A percentile compares a stretch with the other conserved stretches of the same genome.
phyloP scores from a whole-genome alignment of 768 basidiomycete genomes.

The Megacollybia marginata region DNA sequence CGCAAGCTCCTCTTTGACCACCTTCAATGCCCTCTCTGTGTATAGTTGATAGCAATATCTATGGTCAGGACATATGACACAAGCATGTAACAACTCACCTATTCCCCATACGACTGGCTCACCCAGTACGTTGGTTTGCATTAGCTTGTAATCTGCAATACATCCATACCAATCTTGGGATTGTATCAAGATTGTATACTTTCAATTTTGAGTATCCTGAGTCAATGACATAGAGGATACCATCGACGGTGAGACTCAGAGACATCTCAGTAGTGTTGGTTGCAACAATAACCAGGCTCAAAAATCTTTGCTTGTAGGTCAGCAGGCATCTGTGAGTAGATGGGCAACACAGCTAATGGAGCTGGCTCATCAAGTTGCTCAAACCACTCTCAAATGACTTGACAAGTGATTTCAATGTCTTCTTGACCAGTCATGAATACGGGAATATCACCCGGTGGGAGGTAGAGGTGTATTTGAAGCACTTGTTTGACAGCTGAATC shows the following conservation, averaged over 20 bases:
- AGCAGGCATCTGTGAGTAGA: constrained; percentile 99
- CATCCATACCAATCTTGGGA: too few species aligned
- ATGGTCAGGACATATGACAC: constrained; percentile 5
- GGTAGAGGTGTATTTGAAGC: too few species aligned
- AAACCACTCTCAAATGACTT: constrained; percentile 87
- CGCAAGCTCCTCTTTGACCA: constrained; percentile 52
- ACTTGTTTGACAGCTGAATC: too few species aligned
- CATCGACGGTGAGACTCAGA: constrained; percentile 98
- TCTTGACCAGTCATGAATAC: constrained; percentile 99
- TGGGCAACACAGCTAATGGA: constrained; percentile 83
- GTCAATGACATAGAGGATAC: too few species aligned
- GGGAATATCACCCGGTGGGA: constrained; percentile 88
- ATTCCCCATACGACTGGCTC: constrained; percentile 92
- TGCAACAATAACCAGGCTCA: constrained; percentile 90
- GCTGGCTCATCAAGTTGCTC: constrained; percentile 88
- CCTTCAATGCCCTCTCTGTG: constrained; percentile 90
- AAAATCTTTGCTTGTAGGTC: constrained; percentile 98
- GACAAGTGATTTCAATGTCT: constrained; percentile 96
- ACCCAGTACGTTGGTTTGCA: constrained; percentile 91
- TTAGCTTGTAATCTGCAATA: constrained; percentile 99
- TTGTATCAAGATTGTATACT: too few species aligned
- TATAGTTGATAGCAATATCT: constrained; percentile 95
- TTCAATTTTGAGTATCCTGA: too few species aligned
- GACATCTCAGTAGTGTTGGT: constrained; percentile 99
- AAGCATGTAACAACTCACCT: too few species aligned